These are phyloP conservation scores for Penicillium longicatenatum DNA, from an alignment of 495 filamentous ascomycete genomes.

Conservation along the genomic window DNA sequence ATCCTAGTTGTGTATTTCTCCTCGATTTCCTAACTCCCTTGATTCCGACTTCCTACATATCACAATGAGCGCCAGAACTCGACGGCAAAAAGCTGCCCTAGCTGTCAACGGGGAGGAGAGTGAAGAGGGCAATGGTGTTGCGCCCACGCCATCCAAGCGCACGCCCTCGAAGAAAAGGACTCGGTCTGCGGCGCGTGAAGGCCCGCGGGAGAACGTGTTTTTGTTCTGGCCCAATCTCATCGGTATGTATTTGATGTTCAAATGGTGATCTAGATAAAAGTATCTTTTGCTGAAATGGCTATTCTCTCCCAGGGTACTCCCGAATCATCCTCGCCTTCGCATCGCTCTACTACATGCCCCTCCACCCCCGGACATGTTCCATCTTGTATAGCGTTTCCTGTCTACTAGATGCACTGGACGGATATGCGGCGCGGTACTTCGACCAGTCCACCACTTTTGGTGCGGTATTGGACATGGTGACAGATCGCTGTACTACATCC, in stretches of 20 bases:
- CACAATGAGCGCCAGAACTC: slow-evolving; percentile 46
- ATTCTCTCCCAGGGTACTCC: slow-evolving; percentile 68
- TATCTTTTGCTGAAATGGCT: not conserved
- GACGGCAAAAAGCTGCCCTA: slow-evolving; percentile 46
- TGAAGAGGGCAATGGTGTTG: slow-evolving; percentile 37
- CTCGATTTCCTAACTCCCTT: slow-evolving; percentile 3
- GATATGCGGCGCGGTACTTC: slow-evolving; percentile 83
- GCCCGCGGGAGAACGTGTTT: slow-evolving; percentile 82
- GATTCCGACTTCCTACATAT: not conserved
- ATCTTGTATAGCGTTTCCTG: slow-evolving; percentile 90
- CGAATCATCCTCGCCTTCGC: slow-evolving; percentile 87
- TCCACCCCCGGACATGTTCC: slow-evolving; percentile 93
- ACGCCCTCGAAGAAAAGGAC: slow-evolving; percentile 29
- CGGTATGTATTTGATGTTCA: slow-evolving; percentile 56
- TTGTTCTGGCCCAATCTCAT: slow-evolving; percentile 95
- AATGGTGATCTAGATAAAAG: not conserved
- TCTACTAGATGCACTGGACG: slow-evolving; percentile 91
- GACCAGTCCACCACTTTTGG: slow-evolving; percentile 92
- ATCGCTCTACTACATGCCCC: slow-evolving; percentile 97
- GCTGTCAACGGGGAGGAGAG: slow-evolving; percentile 38
- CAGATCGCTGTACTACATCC: slow-evolving; percentile 90
- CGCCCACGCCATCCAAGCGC: slow-evolving; percentile 28
- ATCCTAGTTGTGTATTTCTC: slow-evolving; percentile 1
- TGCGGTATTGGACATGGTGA: slow-evolving; percentile 97
- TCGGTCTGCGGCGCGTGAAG: slow-evolving; percentile 26